Evolutionary conservation across 2,329 filamentous ascomycete species (phyloP).

Genomic region (Clarireedia homoeocarpa): DNA sequence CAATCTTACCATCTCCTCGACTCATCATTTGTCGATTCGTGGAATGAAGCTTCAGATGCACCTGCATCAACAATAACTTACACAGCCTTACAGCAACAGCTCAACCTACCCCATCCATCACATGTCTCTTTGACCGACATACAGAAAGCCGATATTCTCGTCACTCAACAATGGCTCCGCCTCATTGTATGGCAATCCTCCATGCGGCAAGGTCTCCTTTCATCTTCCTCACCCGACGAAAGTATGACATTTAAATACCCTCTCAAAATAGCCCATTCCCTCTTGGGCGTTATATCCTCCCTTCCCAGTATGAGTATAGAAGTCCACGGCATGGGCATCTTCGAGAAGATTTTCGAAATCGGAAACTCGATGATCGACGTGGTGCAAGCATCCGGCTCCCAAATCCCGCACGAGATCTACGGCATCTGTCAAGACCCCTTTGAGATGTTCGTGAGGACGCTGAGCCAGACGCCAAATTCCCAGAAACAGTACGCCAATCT

Average conservation of each 20-base stretch:
- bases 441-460: slow-evolving; percentile 37
- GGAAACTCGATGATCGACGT: slow-evolving; percentile 38
- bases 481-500: slow-evolving; percentile 37
- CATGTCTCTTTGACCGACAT: slow-evolving; percentile 43
- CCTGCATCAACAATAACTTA: slow-evolving; percentile 48
- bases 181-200: slow-evolving; percentile 68
- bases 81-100: slow-evolving; percentile 45
- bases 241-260: slow-evolving; percentile 56
- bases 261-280: slow-evolving; percentile 52
- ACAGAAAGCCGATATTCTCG: slow-evolving; percentile 60
- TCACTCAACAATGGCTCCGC: slow-evolving; percentile 64
- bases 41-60: slow-evolving; percentile 49
- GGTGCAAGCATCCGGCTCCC: slow-evolving; percentile 30
- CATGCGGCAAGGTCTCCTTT: slow-evolving; percentile 57
- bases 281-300: slow-evolving; percentile 38
- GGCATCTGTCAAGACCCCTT: slow-evolving; percentile 34
- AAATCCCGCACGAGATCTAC: slow-evolving; percentile 16
- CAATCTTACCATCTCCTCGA: slow-evolving; percentile 55
- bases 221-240: slow-evolving; percentile 47
- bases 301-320: slow-evolving; percentile 37
- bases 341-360: slow-evolving; percentile 43
- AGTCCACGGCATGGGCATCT: slow-evolving; percentile 42
- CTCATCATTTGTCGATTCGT: slow-evolving; percentile 53
- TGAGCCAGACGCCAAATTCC: slow-evolving; percentile 38
- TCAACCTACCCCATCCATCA: slow-evolving; percentile 33